Percentiles rank a stretch among this genome's conserved stretches.
These are phyloP conservation scores for Gossypium bickii DNA, from an alignment of 345 rosid genomes.

Conservation along the genomic window DNA sequence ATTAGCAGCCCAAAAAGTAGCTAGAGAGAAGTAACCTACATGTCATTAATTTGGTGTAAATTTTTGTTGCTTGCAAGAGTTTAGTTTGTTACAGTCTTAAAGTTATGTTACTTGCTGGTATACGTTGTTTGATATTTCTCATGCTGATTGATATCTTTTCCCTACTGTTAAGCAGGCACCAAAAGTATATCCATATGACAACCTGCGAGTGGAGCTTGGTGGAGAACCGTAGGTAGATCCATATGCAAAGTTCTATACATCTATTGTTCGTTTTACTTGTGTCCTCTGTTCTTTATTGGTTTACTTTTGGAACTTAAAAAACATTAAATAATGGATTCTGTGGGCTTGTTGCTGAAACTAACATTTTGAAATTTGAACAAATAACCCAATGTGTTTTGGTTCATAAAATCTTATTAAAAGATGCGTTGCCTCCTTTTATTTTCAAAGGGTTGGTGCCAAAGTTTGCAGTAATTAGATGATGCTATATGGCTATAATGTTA, in stretches of 20 bases:
- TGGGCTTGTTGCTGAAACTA: background rate
- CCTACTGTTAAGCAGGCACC: slow-evolving; percentile 51
- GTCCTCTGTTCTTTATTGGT: slow-evolving; percentile 7
- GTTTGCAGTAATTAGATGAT: background rate
- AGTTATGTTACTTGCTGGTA: background rate
- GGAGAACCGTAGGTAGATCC: slow-evolving; percentile 58
- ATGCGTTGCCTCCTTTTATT: background rate
- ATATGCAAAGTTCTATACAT: slow-evolving; percentile 1
- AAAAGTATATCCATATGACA: slow-evolving; percentile 89
- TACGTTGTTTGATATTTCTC: background rate
- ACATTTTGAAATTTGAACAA: slow-evolving; percentile 10
- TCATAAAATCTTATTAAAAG: slow-evolving; percentile 9
- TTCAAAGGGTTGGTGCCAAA: background rate
- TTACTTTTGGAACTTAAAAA: background rate
- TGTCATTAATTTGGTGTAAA: background rate
- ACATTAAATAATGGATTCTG: slow-evolving; percentile 26
- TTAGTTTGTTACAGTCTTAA: background rate
- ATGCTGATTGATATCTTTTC: slow-evolving; percentile 3
- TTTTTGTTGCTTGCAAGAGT: background rate
- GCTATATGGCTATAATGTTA: background rate
- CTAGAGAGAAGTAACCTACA: background rate
- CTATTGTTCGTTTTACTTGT: slow-evolving; percentile 7
- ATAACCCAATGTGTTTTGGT: slow-evolving; percentile 13
- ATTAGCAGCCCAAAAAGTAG: background rate
- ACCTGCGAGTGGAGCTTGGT: slow-evolving; percentile 94